Base-by-base conservation (phyloP, 306 rosid species). In the Lithocarpus polystachyus region DNA sequence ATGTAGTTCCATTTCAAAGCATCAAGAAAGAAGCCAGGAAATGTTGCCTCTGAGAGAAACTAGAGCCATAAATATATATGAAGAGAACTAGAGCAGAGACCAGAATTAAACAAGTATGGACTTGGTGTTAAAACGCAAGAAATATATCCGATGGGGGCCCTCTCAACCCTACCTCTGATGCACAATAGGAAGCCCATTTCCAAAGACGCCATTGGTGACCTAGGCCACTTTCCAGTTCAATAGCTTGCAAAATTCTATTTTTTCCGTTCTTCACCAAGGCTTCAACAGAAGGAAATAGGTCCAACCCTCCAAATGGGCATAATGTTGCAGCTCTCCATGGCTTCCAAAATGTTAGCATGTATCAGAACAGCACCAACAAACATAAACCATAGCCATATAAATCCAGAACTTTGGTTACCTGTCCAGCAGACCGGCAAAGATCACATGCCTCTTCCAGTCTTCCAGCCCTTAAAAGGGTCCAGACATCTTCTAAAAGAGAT, bases 101-200 rank as follows among this genome's bases (percentile, higher is more conserved):
- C 75, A 82, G 68, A 28, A 29, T 56, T 62, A 72, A 76, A 73
- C 71, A 79, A 5, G 51, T 53, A 57, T 55, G 7, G 56, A 43
- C 22, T 60, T 62, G 55, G 72, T 14, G 19, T 26, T 19, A 37
- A 52, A 65, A 24, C 3, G 29, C 26, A 20, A 81, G 28, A 61
- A 69, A 72, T 77, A 48, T 31, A 11, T 31, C 15, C 23, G 48
- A 40, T 10, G 35, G 40, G 5, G 29, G 22, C 75, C 62, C 62
- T 45, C 71, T 35, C 56, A 68, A 69, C 85, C 77, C 71, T 86
- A 95, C 98, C 99, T 95, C 98, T 26, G 99, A 95, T 59, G 99
- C 94, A 79, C 96, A 93, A 86, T 89, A 95, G 71, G 97, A 90
- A 65, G 99, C 96, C 99, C 99, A 95, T 91, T 92, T 93, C 99